Conservation (phyloP, 2,329 filamentous ascomycete genomes). For the Aspergillus oerlinghausenensis region DNA sequence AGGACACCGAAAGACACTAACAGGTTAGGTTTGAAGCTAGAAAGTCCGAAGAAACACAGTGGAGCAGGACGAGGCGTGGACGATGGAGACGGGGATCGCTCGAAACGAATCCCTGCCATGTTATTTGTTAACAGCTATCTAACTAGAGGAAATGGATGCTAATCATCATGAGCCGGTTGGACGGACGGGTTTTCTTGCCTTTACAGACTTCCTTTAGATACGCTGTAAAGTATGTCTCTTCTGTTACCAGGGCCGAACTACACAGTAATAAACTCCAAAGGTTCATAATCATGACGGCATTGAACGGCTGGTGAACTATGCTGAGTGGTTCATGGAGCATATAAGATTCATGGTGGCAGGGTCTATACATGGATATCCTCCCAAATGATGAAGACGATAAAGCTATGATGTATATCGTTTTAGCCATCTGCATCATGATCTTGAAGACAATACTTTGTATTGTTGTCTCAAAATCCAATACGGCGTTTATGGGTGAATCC, state of each 20-base stretch:
- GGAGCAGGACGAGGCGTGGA: constrained; percentile 11
- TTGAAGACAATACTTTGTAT: background rate
- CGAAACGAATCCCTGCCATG: background rate
- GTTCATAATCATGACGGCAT: background rate
- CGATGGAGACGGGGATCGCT: background rate
- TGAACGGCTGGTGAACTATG: background rate
- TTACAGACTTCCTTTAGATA: no score
- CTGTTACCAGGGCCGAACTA: background rate
- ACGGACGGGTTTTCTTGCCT: background rate
- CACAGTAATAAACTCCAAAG: background rate
- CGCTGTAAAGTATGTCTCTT: no score
- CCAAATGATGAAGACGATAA: background rate
- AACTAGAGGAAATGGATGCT: background rate
- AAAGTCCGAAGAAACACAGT: constrained; percentile 19
- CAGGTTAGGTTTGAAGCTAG: constrained; percentile 10
- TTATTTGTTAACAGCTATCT: background rate
- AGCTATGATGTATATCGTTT: background rate
- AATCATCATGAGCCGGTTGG: background rate
- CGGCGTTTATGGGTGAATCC: background rate
- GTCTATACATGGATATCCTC: background rate
- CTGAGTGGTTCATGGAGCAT: background rate
- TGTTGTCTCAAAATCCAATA: background rate
- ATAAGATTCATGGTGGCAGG: background rate
- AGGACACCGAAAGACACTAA: background rate
- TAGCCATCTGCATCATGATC: background rate